A percentile compares a stretch with the other conserved stretches of the same genome.
These are phyloP conservation scores for Obelidium mucronatum DNA, from an alignment of 192 early-diverging fungal genomes.

Conservation along the genomic window DNA sequence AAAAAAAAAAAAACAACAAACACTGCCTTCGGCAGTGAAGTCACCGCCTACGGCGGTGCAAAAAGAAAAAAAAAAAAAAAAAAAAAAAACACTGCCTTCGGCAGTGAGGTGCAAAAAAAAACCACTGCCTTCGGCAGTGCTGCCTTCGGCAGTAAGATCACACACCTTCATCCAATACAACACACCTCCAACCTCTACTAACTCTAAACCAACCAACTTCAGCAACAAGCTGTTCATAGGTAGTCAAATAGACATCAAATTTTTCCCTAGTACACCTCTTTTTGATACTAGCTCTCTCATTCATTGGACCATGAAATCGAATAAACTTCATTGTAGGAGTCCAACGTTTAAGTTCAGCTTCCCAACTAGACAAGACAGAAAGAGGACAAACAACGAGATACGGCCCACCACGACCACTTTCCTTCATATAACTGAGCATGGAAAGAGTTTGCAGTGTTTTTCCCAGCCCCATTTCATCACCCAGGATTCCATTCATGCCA, in stretches of 20 bases:
- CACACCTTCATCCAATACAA: slow-evolving; percentile 87
- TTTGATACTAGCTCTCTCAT: slow-evolving; percentile 49
- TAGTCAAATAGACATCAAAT: slow-evolving; percentile 54
- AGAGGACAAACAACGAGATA: slow-evolving; percentile 89
- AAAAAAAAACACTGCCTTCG: too few species aligned
- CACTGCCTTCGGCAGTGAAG: too few species aligned
- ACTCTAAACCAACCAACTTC: slow-evolving; percentile 44
- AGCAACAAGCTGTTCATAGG: slow-evolving; percentile 54
- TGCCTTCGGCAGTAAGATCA: not conserved
- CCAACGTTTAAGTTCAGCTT: slow-evolving; percentile 69
- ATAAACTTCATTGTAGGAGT: slow-evolving; percentile 61
- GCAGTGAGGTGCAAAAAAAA: not conserved
- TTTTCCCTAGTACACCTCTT: slow-evolving; percentile 25
- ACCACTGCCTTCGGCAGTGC: not conserved
- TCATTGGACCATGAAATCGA: slow-evolving; percentile 68
- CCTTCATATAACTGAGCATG: slow-evolving; percentile 81
- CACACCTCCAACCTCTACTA: slow-evolving; percentile 76
- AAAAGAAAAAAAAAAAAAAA: too few species aligned
- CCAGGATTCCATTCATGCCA: slow-evolving; percentile 90
- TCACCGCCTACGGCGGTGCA: too few species aligned
- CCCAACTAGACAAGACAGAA: slow-evolving; percentile 91
- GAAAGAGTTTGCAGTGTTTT: slow-evolving; percentile 94
- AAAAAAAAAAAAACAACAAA: too few species aligned
- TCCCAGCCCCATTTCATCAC: slow-evolving; percentile 61
- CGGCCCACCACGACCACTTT: slow-evolving; percentile 80